Percentiles rank a stretch among this genome's conserved stretches.
phyloP scores from a whole-genome alignment of 2,329 filamentous ascomycete species.

The Coleophoma eucalyptorum region DNA sequence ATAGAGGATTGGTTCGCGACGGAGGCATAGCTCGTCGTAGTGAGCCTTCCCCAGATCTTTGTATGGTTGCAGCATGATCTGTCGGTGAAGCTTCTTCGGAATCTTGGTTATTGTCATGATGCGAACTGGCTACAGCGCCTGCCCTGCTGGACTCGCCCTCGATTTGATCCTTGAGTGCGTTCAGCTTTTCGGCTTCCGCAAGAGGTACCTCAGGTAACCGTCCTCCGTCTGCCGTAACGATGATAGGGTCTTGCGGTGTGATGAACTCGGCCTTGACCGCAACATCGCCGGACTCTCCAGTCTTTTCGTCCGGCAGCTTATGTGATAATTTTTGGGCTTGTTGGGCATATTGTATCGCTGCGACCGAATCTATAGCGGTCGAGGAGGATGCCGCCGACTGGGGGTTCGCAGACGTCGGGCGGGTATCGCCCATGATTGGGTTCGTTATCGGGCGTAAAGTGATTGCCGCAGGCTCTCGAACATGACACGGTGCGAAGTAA shows the following conservation, averaged over 20 bases:
- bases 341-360: conserved; percentile 52
- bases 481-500: too few species aligned
- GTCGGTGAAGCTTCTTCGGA: conserved; percentile 22
- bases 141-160: conserved; percentile 22
- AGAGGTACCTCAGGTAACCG: conserved; percentile 66
- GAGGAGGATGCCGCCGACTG: too few species aligned
- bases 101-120: conserved; percentile 29
- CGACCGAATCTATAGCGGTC: neutral
- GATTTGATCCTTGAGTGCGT: conserved; percentile 52
- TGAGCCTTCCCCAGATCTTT: conserved; percentile 43
- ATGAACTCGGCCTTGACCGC: conserved; percentile 61
- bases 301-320: conserved; percentile 21
- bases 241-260: conserved; percentile 68
- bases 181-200: conserved; percentile 67
- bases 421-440: too few species aligned
- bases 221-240: conserved; percentile 63
- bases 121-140: conserved; percentile 31
- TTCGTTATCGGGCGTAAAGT: too few species aligned
- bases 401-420: too few species aligned
- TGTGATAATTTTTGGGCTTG: conserved; percentile 58
- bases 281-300: conserved; percentile 27
- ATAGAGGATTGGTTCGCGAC: conserved; percentile 73
- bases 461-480: too few species aligned
- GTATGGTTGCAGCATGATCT: conserved; percentile 22
- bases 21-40: conserved; percentile 51